Conservation (phyloP, 176 grass and related monocot species). For the Olyra latifolia region DNA sequence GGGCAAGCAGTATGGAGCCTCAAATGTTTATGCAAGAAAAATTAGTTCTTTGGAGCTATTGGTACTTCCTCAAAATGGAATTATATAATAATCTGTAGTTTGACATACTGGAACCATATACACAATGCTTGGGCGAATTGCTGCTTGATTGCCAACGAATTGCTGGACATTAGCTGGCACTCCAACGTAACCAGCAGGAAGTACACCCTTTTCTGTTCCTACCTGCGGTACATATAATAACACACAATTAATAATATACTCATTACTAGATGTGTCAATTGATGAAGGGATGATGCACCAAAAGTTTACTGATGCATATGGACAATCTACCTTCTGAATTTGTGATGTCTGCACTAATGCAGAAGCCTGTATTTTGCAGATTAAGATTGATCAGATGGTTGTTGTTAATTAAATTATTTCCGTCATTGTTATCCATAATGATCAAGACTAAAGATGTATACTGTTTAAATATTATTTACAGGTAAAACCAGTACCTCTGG, state of each 20-base stretch:
- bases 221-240: slow-evolving; percentile 44
- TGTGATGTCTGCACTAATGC: slow-evolving; percentile 43
- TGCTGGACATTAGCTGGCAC: slow-evolving; percentile 68
- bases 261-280: slow-evolving; percentile 1
- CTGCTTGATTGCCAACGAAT: slow-evolving; percentile 59
- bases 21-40: slow-evolving; percentile 24
- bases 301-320: slow-evolving; percentile 34
- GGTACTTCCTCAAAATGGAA: background rate
- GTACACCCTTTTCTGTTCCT: slow-evolving; percentile 45
- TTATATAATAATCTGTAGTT: slow-evolving; percentile 10
- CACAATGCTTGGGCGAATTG: slow-evolving; percentile 80
- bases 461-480: slow-evolving; percentile 20
- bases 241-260: slow-evolving; percentile 36
- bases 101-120: slow-evolving; percentile 95
- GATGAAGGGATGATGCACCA: slow-evolving; percentile 25
- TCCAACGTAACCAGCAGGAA: slow-evolving; percentile 56
- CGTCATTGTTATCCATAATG: background rate
- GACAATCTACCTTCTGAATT: slow-evolving; percentile 51
- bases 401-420: slow-evolving; percentile 29
- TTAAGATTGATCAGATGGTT: slow-evolving; percentile 26
- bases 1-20: background rate
- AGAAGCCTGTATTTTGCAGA: slow-evolving; percentile 49
- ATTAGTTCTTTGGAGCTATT: slow-evolving; percentile 7
- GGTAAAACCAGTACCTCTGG: slow-evolving; percentile 45
- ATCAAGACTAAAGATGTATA: slow-evolving; percentile 10